A percentile compares a stretch with the other conserved stretches of the same genome.
Evolutionary conservation across 352 stramenopile genomes (phyloP).

Genomic region (Globisporangium perplexum): DNA sequence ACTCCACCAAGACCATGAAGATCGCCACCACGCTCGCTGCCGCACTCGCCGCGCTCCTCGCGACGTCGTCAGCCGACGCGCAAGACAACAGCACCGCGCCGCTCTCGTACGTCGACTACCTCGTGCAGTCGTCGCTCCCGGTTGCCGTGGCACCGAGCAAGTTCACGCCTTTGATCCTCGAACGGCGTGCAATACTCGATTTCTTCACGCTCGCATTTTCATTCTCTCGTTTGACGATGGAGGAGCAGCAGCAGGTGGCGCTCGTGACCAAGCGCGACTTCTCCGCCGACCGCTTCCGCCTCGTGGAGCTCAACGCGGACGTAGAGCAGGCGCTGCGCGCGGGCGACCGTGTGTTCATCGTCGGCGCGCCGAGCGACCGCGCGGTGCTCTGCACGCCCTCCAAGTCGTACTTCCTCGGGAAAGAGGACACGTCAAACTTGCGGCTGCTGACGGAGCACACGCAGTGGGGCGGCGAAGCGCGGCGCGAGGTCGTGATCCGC

Average conservation of each 20-base stretch:
- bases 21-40: no score
- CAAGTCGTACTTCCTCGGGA: conserved; percentile 68
- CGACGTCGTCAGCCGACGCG: no score
- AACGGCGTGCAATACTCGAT: no score
- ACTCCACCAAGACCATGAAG: no score
- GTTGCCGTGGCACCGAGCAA: no score
- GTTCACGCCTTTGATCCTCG: no score
- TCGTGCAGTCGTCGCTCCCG: no score
- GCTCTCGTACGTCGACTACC: no score
- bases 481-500: conserved; percentile 35
- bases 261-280: conserved; percentile 53
- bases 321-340: conserved; percentile 48
- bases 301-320: conserved; percentile 61
- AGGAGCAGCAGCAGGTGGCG: conserved; percentile 3
- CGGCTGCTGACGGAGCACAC: conserved; percentile 59
- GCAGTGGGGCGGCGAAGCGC: conserved; percentile 30
- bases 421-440: conserved; percentile 81
- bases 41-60: no score
- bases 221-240: no score
- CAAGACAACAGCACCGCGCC: no score
- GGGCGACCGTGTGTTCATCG: conserved; percentile 59
- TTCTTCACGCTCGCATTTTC: no score
- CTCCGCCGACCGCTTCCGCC: conserved; percentile 41
- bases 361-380: conserved; percentile 42
- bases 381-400: conserved; percentile 67